Conservation (phyloP, 2,329 filamentous ascomycete genomes). For the Keithomyces neogunnii region DNA sequence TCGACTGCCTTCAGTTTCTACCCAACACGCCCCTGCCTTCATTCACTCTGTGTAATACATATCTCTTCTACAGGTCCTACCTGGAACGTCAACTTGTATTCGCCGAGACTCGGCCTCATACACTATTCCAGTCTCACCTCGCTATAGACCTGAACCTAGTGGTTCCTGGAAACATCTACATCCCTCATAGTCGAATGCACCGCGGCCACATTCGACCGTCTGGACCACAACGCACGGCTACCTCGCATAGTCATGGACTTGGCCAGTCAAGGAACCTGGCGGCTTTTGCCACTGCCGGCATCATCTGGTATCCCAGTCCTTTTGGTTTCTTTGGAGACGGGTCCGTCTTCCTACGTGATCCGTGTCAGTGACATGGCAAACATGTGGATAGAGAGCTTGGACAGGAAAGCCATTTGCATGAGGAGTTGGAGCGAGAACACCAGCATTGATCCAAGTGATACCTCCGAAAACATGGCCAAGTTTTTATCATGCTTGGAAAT, state of each 20-base stretch:
- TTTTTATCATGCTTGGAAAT: conserved; percentile 55
- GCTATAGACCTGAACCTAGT: not conserved
- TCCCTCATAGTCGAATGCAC: not conserved
- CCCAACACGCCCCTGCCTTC: conserved; percentile 4
- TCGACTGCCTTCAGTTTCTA: not conserved
- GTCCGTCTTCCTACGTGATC: conserved; percentile 50
- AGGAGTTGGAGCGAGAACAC: conserved; percentile 56
- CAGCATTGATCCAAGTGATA: conserved; percentile 65
- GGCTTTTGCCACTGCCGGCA: conserved; percentile 22
- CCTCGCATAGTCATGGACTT: conserved; percentile 18
- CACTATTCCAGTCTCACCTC: conserved; percentile 1
- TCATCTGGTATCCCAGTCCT: conserved; percentile 46
- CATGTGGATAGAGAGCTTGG: conserved; percentile 62
- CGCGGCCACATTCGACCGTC: not conserved
- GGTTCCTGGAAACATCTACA: not conserved
- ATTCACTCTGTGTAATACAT: conserved; percentile 1
- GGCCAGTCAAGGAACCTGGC: conserved; percentile 28
- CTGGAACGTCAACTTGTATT: conserved; percentile 7
- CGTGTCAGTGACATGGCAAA: conserved; percentile 63
- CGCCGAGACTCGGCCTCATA: conserved; percentile 9
- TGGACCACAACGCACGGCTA: not conserved
- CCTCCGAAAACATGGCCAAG: conserved; percentile 56
- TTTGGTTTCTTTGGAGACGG: conserved; percentile 52
- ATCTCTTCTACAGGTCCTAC: not conserved
- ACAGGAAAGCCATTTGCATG: conserved; percentile 51